Evolutionary conservation across 441 rosid genomes (phyloP), one percentile per base, ranked within the genome.

Genomic region (Pelargonium citronellum): DNA sequence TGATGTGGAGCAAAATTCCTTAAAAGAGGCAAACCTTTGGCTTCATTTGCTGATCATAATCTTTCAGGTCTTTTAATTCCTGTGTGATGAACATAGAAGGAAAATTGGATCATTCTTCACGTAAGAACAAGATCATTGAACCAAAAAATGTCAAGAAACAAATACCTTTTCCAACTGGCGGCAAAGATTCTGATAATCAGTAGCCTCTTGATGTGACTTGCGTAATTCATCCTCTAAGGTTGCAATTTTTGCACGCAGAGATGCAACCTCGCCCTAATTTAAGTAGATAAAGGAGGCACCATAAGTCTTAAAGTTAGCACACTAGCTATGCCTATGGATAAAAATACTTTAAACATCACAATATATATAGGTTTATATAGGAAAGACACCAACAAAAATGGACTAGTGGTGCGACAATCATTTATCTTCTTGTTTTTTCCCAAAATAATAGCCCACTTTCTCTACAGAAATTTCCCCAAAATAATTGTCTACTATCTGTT

Each of bases 31-130:
- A 13, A 64, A 90, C 99, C 98, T 92, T 95, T 79, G 96, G 96
- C 87, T 88, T 89, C 85, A 85, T 87, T 83, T 90, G 89, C 75
- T 86, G 95, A 64, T 92, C 97, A 78, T 72, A 68, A 78, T 89
- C 93, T 85, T 91, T 92, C 66, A 89, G 73, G 49, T 88, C 96
- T 81, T 89, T 95, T 77, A 95, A 57, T 80, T 95, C 99, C 99
- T 95, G 84, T 69, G 67, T 60, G 78, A 30, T 53, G 70, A 41
- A 64, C 62, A 57, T 30, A 7, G 2, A 16, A 70, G 64, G 69
- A 37, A 19, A 39, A 24, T 55, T 61, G 65, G 51, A 76, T 34
- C 67, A 62, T 43, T 12, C 12, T 2, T 6, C 8, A 53, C 43
- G 69, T 34, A 72, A 58, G 71, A 47, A 39, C 44, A 68, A 39